A percentile compares a stretch with the other conserved stretches of the same genome.
These are phyloP conservation scores for Angomonas ambiguus DNA, from an alignment of 208 protist genomes.

Conservation along the genomic window DNA sequence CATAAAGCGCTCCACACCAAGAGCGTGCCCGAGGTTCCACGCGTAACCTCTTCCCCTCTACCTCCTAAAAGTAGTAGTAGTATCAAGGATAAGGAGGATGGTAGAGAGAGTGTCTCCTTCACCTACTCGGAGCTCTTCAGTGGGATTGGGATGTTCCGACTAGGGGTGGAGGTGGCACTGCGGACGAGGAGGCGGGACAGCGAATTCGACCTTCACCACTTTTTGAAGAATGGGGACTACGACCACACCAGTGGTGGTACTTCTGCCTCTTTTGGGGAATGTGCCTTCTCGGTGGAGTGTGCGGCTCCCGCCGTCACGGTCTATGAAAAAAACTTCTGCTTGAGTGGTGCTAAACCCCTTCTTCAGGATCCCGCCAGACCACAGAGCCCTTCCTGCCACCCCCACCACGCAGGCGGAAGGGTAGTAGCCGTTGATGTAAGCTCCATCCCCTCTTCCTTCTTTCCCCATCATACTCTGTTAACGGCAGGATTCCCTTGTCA, in stretches of 20 bases:
- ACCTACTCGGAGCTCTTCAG: slow-evolving; percentile 85
- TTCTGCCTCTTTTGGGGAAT: not conserved
- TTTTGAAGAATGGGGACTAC: not conserved
- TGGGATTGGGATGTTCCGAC: slow-evolving; percentile 85
- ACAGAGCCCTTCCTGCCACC: too few species aligned
- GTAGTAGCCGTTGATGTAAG: slow-evolving; percentile 64
- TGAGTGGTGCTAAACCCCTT: too few species aligned
- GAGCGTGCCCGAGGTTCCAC: too few species aligned
- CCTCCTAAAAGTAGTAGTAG: slow-evolving; percentile 4
- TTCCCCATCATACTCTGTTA: slow-evolving; percentile 74
- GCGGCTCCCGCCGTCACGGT: slow-evolving; percentile 31
- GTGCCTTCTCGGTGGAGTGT: slow-evolving; percentile 67
- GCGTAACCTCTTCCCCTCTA: too few species aligned
- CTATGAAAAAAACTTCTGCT: slow-evolving; percentile 65
- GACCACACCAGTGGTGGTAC: not conserved
- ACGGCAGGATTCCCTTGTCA: slow-evolving; percentile 84
- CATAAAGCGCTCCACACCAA: too few species aligned
- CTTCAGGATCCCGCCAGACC: too few species aligned
- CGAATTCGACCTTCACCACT: too few species aligned
- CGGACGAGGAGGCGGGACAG: too few species aligned
- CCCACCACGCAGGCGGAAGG: not conserved
- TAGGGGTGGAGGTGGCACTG: slow-evolving; percentile 55
- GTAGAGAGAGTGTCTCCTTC: slow-evolving; percentile 32
- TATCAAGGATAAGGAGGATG: not conserved
- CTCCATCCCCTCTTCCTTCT: slow-evolving; percentile 39